Percentiles rank a stretch among this genome's conserved stretches.
These are phyloP conservation scores for Allium fistulosum DNA, from an alignment of 106 monocot genomes.

Conservation along the genomic window DNA sequence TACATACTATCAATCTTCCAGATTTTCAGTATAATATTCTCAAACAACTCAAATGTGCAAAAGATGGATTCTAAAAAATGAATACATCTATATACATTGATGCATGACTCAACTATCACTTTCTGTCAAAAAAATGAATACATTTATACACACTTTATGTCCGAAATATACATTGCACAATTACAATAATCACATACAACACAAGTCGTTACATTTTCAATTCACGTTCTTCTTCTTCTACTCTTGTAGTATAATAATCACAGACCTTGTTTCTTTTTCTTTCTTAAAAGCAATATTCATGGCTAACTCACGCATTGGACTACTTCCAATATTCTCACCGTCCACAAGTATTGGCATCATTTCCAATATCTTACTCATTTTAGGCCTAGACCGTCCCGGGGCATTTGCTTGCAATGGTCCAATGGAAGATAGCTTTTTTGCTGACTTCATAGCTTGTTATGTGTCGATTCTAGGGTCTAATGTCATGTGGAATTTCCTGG, in stretches of 20 bases:
- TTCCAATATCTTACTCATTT: constrained; percentile 73
- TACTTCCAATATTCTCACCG: constrained; percentile 22
- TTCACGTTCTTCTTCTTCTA: constrained; percentile 12
- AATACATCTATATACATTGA: no score
- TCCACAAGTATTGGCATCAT: constrained; percentile 52
- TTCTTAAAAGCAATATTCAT: background rate
- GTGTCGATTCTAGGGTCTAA: constrained; percentile 64
- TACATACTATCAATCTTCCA: no score
- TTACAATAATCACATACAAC: background rate
- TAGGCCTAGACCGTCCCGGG: constrained; percentile 48
- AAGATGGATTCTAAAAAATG: no score
- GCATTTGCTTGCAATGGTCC: constrained; percentile 68
- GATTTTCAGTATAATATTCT: no score
- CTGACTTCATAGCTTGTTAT: constrained; percentile 53
- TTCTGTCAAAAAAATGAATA: no score
- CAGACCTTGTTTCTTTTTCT: background rate
- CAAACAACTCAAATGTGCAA: no score
- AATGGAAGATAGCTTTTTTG: constrained; percentile 36
- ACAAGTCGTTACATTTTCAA: constrained; percentile 17
- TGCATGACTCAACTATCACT: no score
- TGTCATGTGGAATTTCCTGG: constrained; percentile 56
- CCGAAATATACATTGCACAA: background rate
- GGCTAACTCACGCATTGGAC: constrained; percentile 22
- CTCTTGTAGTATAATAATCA: no score
- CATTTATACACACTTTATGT: no score